Percentiles rank a stretch among this genome's conserved stretches.
phyloP scores from a whole-genome alignment of 768 basidiomycete species.

The Mycena rosella region DNA sequence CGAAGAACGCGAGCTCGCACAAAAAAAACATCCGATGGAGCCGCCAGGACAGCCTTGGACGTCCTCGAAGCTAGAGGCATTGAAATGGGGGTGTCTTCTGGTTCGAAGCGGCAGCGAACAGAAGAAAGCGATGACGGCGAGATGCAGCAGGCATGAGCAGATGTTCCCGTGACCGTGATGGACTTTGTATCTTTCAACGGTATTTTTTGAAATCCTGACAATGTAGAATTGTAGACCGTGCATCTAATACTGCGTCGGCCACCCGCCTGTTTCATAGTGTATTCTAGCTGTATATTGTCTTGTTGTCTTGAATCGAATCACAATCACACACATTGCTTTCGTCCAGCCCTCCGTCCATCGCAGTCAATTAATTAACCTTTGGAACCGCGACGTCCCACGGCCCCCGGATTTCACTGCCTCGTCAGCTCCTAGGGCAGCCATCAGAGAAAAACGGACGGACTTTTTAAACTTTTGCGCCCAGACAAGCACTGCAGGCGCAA shows the following conservation, averaged over 20 bases:
- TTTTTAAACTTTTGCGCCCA: constrained; percentile 94
- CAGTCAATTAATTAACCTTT: constrained; percentile 58
- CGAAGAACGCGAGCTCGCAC: constrained; percentile 81
- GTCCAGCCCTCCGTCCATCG: constrained; percentile 2
- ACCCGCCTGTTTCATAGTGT: constrained; percentile 35
- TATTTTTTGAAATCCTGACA: constrained; percentile 31
- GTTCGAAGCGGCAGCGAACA: constrained; percentile 64
- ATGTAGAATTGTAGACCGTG: constrained; percentile 23
- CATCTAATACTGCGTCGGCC: constrained; percentile 33
- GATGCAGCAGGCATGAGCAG: constrained; percentile 41
- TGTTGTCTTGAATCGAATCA: constrained; percentile 34
- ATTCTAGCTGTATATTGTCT: constrained; percentile 37
- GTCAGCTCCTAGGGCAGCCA: constrained; percentile 29
- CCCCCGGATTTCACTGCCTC: constrained; percentile 83
- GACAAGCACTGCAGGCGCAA: constrained; percentile 79
- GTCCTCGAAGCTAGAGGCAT: constrained; percentile 87
- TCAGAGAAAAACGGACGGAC: constrained; percentile 55
- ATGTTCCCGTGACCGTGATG: constrained; percentile 19
- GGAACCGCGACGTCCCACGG: constrained; percentile 93
- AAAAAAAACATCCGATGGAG: constrained; percentile 78
- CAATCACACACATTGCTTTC: neutral
- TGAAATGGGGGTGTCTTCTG: constrained; percentile 53
- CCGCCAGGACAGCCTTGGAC: constrained; percentile 82
- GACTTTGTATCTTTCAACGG: constrained; percentile 28
- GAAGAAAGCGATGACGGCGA: constrained; percentile 64